A percentile compares a stretch with the other conserved stretches of the same genome.
Evolutionary conservation across 306 rosid genomes (phyloP).

Genomic region (Pyrus pyrifolia): DNA sequence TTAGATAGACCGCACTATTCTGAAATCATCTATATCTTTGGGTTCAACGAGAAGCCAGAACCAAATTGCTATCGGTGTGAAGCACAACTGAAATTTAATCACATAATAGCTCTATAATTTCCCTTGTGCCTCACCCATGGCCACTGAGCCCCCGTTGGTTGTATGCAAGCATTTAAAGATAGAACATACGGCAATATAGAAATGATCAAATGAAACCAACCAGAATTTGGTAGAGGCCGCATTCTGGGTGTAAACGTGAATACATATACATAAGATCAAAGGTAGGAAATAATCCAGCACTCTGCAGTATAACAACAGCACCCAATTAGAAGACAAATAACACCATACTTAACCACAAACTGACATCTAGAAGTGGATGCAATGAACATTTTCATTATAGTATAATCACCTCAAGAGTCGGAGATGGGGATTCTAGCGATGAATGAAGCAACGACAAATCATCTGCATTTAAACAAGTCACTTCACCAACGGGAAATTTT

Average conservation of each 20-base stretch:
- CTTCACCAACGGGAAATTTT: slow-evolving; percentile 77
- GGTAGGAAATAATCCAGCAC: slow-evolving; percentile 84
- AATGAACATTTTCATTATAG: slow-evolving; percentile 6
- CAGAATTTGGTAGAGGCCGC: slow-evolving; percentile 54
- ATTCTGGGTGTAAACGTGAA: slow-evolving; percentile 52
- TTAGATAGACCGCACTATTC: background rate
- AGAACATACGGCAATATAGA: background rate
- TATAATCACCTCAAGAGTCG: slow-evolving; percentile 60
- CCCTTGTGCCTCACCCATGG: background rate
- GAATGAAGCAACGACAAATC: slow-evolving; percentile 80
- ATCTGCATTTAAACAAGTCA: slow-evolving; percentile 59
- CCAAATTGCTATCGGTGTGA: background rate
- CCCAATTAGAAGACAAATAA: slow-evolving; percentile 20
- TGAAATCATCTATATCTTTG: background rate
- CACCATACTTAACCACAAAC: slow-evolving; percentile 6
- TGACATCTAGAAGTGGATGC: background rate
- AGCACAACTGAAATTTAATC: background rate
- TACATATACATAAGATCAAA: slow-evolving; percentile 73
- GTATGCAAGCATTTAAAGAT: background rate
- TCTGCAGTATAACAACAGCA: slow-evolving; percentile 37
- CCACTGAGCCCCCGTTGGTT: background rate
- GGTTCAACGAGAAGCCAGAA: background rate
- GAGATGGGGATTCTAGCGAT: slow-evolving; percentile 63
- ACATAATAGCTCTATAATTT: background rate
- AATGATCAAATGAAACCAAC: slow-evolving; percentile 33